These are phyloP conservation scores for Grammothele lineata DNA, from an alignment of 768 basidiomycete genomes.

Conservation along the genomic window DNA sequence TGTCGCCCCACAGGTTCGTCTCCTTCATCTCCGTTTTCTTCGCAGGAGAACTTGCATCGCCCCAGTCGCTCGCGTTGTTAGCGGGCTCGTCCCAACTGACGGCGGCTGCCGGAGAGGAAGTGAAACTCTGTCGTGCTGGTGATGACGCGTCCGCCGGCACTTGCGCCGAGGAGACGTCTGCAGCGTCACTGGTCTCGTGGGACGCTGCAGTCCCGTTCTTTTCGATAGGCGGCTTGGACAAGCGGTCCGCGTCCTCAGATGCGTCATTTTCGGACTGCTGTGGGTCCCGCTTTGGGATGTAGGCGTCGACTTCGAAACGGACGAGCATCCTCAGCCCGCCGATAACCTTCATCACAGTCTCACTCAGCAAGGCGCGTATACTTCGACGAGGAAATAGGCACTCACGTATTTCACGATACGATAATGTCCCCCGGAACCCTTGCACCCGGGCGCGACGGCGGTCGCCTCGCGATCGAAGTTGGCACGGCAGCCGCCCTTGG, in stretches of 20 bases:
- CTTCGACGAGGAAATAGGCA: not conserved
- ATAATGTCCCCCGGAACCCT: constrained; percentile 14
- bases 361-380: not conserved
- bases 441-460: constrained; percentile 13
- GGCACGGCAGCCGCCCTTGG: constrained; percentile 9
- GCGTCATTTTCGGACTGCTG: not conserved
- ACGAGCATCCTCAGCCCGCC: constrained; percentile 23
- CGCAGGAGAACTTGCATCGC: not conserved
- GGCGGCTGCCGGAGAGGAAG: not conserved
- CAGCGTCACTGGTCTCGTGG: too few species aligned
- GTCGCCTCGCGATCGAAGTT: constrained; percentile 44
- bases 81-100: not conserved
- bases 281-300: too few species aligned
- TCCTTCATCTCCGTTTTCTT: too few species aligned
- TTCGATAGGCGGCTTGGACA: not conserved
- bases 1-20: too few species aligned
- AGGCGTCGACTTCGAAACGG: constrained; percentile 27
- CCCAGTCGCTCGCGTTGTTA: not conserved
- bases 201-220: too few species aligned
- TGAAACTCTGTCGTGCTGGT: too few species aligned
- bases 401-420: constrained; percentile 24
- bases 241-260: not conserved
- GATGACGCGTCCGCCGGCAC: too few species aligned
- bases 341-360: constrained; percentile 11
- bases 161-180: too few species aligned